Evolutionary conservation across 2,329 filamentous ascomycete genomes (phyloP).

Genomic region (Fusarium odoratissimum): DNA sequence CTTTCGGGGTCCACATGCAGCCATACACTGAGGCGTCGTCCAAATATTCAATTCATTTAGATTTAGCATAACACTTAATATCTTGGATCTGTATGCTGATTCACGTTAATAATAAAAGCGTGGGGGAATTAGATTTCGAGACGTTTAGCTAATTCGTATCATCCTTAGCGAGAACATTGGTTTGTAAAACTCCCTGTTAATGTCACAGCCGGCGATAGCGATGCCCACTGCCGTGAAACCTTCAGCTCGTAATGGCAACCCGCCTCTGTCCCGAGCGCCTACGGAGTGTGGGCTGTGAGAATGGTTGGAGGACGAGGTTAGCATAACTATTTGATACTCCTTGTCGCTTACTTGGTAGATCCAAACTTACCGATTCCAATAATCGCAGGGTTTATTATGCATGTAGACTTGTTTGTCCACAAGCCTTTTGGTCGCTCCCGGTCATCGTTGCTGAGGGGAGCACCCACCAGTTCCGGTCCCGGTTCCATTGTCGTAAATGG

Average conservation of each 20-base stretch:
- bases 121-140: constrained; percentile 8
- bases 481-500: not conserved
- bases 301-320: constrained; percentile 11
- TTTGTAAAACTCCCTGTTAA: constrained; percentile 4
- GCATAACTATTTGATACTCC: constrained; percentile 14
- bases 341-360: not conserved
- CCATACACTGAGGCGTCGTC: not conserved
- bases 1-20: not conserved
- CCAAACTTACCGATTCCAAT: not conserved
- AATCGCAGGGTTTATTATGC: constrained; percentile 15
- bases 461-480: constrained; percentile 2
- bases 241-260: constrained; percentile 17
- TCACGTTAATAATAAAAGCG: constrained; percentile 6
- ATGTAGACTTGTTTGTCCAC: not conserved
- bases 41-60: not conserved
- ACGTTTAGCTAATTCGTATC: constrained; percentile 10
- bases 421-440: constrained; percentile 1
- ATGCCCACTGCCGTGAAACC: constrained; percentile 22
- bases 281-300: not conserved
- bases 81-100: constrained; percentile 17
- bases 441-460: constrained; percentile 3
- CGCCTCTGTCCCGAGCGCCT: constrained; percentile 5
- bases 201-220: constrained; percentile 2
- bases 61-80: not conserved
- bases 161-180: constrained; percentile 19